Evolutionary conservation across 2,329 filamentous ascomycete genomes (phyloP).

Genomic region (Hypoxylon sp.): DNA sequence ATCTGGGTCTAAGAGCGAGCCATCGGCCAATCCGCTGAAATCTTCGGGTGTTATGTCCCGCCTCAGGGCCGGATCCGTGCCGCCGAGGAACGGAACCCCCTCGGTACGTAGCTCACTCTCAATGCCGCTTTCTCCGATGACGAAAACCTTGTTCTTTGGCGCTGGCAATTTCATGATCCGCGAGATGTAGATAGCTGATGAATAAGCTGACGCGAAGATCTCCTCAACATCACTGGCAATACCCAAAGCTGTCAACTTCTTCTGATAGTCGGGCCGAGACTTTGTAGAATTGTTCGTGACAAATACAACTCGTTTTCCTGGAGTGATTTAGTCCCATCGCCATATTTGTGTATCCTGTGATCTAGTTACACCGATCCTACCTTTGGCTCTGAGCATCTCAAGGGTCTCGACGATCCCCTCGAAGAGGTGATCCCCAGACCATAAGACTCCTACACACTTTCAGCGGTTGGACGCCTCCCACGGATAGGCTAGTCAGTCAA

Average conservation of each 20-base stretch:
- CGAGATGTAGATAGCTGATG: conserved; percentile 93
- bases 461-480: conserved; percentile 4
- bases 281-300: conserved; percentile 99
- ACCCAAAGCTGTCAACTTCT: conserved; percentile 86
- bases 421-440: conserved; percentile 94
- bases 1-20: conserved; percentile 83
- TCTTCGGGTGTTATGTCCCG: conserved; percentile 86
- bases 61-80: conserved; percentile 83
- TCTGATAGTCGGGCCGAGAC: conserved; percentile 90
- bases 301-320: conserved; percentile 93
- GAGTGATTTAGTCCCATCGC: background rate
- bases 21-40: conserved; percentile 82
- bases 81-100: conserved; percentile 84
- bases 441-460: conserved; percentile 78
- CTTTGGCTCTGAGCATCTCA: conserved; percentile 84
- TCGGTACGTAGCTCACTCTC: conserved; percentile 89
- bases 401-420: conserved; percentile 88
- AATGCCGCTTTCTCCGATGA: conserved; percentile 91
- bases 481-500: conserved; percentile 53
- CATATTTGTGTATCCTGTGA: background rate
- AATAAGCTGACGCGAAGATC: conserved; percentile 96
- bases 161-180: conserved; percentile 86
- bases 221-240: conserved; percentile 88
- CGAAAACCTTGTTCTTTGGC: conserved; percentile 92
- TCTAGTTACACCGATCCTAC: conserved; percentile 73